Evolutionary conservation across 108 stramenopile species (phyloP), one percentile per base, ranked within the genome.

Genomic region (Aurantiochytrium sp.): DNA sequence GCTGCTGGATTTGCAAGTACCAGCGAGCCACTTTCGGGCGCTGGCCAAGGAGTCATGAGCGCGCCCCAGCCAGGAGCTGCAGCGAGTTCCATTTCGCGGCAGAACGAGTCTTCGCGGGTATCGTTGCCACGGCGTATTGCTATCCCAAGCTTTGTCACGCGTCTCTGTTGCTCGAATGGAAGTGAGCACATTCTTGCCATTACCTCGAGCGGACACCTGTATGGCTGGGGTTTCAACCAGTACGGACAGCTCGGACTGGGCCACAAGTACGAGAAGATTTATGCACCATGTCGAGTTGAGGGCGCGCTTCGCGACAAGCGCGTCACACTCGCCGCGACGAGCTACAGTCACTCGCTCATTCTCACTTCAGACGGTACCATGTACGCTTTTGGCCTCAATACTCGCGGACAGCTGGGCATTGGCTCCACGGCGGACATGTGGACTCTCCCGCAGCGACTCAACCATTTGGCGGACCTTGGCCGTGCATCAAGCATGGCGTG

Each of bases 211-310:
- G 76, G 76, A 35, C 76, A 83, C n/a, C 19, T 83, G 76, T 83
- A 83, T 35, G 23, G 76, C 45, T 83, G 76, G 76, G 76, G 76
- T 23, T 83, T 83, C 51, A 83, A 83, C 76, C 6, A 83, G 28
- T 83, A 83, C 28, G 76, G 76, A 18, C 76, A 83, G 51, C 76
- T 83, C 10, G 76, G 76, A 12, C 51, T 83, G 10, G 76, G 76
- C 6, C 76, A 83, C 51, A 83, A 83, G 51, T 83, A 83, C 51
- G 76, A 83, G 51, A 83, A 83, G 28, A 83, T 83, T 12, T 83
- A 83, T 23, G 12, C n/a, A 3, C 76, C 76, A 0, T 53, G 43
- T 14, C 45, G 76, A 23, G 76, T 83, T 12, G 76, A 83, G n/a
- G 76, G 76, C 25, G 76, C 76, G 45, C 76, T 83, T 12, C 76